phyloP scores from a whole-genome alignment of 805 yeast genomes.

The Saturnispora silvae region DNA sequence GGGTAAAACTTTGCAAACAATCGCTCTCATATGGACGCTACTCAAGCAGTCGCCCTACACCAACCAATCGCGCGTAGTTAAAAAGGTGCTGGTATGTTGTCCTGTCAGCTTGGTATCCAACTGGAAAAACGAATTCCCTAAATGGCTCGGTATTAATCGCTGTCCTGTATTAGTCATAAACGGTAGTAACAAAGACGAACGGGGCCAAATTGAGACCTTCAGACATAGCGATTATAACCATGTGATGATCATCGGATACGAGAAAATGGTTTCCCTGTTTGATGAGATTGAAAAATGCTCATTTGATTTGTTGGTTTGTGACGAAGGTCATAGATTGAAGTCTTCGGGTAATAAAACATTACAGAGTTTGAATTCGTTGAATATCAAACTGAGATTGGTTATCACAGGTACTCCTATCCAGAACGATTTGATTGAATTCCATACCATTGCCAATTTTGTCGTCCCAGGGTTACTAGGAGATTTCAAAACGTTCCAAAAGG shows the following conservation, averaged over 20 bases:
- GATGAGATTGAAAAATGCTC: constrained; percentile 35
- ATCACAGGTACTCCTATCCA: constrained; percentile 67
- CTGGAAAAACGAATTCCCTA: constrained; percentile 81
- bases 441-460: constrained; percentile 66
- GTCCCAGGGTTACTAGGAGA: constrained; percentile 75
- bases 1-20: constrained; percentile 83
- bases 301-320: constrained; percentile 74
- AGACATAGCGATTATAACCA: constrained; percentile 65
- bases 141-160: constrained; percentile 68
- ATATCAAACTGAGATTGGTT: constrained; percentile 47
- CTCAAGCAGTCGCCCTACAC: not conserved
- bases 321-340: constrained; percentile 91
- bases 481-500: constrained; percentile 45
- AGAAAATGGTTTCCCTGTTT: constrained; percentile 50
- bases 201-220: constrained; percentile 47
- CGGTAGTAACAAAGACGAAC: constrained; percentile 42
- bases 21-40: constrained; percentile 40
- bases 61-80: constrained; percentile 24
- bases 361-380: constrained; percentile 45
- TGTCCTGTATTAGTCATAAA: constrained; percentile 57
- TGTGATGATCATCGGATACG: constrained; percentile 81
- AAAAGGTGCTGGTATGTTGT: constrained; percentile 69
- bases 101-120: constrained; percentile 84
- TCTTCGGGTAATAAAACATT: constrained; percentile 62
- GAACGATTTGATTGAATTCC: constrained; percentile 80